phyloP scores from a whole-genome alignment of 768 basidiomycete species.

The Lanmaoa rubissima region DNA sequence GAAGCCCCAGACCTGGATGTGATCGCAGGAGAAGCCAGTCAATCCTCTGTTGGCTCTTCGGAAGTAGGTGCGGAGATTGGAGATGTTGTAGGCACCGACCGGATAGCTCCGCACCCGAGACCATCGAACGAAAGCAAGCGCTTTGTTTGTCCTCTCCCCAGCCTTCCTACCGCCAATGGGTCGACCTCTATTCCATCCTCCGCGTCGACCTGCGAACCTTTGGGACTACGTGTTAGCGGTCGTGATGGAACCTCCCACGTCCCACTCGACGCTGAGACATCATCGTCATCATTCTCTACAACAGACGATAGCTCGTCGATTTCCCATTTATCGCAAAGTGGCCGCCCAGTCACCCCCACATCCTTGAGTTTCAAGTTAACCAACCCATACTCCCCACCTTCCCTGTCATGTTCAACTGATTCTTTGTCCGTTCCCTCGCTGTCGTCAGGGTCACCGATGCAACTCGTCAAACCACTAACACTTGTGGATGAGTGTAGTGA shows the following conservation, averaged over 20 bases:
- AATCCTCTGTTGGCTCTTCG: not conserved
- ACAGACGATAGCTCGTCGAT: conserved; percentile 35
- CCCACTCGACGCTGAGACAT: conserved; percentile 19
- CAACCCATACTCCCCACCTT: conserved; percentile 39
- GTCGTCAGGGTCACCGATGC: conserved; percentile 43
- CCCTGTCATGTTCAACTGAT: conserved; percentile 57
- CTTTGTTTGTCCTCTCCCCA: conserved; percentile 25
- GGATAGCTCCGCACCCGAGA: not conserved
- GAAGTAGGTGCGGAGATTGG: not conserved
- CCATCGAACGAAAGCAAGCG: conserved; percentile 16
- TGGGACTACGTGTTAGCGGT: not conserved
- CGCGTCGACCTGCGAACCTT: conserved; percentile 6
- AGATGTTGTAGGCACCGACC: not conserved
- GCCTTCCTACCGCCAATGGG: conserved; percentile 17
- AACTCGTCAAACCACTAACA: conserved; percentile 38
- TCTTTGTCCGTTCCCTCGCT: conserved; percentile 56
- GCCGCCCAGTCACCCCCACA: conserved; percentile 37
- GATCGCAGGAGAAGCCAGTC: not conserved
- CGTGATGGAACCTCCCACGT: not conserved
- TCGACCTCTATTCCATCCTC: conserved; percentile 1
- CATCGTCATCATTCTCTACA: conserved; percentile 24
- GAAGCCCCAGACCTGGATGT: conserved; percentile 7
- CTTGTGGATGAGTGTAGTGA: conserved; percentile 32
- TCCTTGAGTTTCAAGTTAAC: conserved; percentile 29
- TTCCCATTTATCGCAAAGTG: conserved; percentile 28